Evolutionary conservation across 2,329 filamentous ascomycete genomes (phyloP).

Genomic region (Penicillium digitatum): DNA sequence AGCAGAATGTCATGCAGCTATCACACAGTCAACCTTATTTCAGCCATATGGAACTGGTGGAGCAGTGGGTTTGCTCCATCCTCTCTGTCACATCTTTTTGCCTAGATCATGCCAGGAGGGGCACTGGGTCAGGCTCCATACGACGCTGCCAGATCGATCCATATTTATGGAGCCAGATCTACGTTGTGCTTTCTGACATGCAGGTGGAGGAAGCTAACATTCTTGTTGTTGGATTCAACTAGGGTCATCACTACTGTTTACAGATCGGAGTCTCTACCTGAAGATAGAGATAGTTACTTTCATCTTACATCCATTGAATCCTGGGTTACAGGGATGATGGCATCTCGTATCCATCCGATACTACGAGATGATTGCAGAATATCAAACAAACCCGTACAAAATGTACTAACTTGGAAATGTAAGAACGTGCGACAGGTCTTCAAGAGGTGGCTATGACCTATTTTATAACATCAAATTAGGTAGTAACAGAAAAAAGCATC

Average conservation of each 20-base stretch:
- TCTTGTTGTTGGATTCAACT: background rate
- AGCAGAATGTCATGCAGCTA: background rate
- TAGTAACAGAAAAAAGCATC: background rate
- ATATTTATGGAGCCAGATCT: slow-evolving; percentile 4
- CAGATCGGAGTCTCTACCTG: background rate
- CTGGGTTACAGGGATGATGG: background rate
- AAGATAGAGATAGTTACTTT: no score
- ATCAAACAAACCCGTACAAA: background rate
- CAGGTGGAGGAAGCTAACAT: slow-evolving; percentile 6
- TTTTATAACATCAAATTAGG: background rate
- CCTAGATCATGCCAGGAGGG: slow-evolving; percentile 13
- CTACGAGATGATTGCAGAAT: background rate
- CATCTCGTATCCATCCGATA: background rate
- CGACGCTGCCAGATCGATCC: slow-evolving; percentile 1
- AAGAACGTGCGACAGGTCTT: background rate
- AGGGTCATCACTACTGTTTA: background rate
- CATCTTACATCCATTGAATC: background rate
- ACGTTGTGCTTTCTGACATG: slow-evolving; percentile 1
- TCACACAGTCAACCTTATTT: background rate
- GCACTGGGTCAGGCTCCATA: slow-evolving; percentile 14
- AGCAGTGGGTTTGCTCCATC: slow-evolving; percentile 14
- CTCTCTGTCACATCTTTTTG: slow-evolving; percentile 10
- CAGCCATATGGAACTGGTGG: slow-evolving; percentile 19
- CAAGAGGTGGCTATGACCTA: background rate
- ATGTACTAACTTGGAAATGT: background rate